These are phyloP conservation scores for Vaccinium myrtillus DNA, from an alignment of 148 eudicot species.

Conservation along the genomic window DNA sequence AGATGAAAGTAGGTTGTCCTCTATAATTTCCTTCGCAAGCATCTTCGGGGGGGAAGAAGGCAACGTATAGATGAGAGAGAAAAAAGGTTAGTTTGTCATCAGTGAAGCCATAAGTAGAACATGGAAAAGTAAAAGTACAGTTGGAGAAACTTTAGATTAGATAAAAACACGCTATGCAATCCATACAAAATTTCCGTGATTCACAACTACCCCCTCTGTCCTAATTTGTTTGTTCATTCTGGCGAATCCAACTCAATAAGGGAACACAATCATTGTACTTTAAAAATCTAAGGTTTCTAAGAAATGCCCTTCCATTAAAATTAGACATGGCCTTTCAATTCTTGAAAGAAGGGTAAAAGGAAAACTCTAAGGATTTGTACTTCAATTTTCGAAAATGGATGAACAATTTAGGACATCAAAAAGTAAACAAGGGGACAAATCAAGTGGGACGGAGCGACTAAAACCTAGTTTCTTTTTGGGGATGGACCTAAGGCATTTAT, in stretches of 20 bases:
- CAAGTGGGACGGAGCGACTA: neutral
- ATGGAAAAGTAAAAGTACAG: neutral
- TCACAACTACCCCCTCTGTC: neutral
- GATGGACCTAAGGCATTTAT: neutral
- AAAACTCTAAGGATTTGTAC: neutral
- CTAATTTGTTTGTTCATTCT: neutral
- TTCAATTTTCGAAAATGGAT: neutral
- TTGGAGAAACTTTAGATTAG: neutral
- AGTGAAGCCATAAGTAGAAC: neutral
- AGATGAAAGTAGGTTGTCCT: constrained; percentile 66
- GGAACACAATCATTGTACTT: neutral
- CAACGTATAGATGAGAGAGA: neutral
- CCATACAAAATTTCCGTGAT: neutral
- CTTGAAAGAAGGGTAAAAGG: neutral
- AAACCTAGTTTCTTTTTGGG: neutral
- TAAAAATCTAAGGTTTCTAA: neutral
- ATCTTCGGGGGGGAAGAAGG: constrained; percentile 45
- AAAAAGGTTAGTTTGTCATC: constrained; percentile 1
- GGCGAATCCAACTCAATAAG: neutral
- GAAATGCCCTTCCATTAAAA: neutral
- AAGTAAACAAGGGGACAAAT: neutral
- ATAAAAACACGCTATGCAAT: neutral
- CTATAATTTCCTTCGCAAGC: constrained; percentile 85
- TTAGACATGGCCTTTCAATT: neutral
- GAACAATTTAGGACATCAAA: neutral